A percentile compares a stretch with the other conserved stretches of the same genome.
Conservation (phyloP, 2,329 filamentous ascomycete species). For the Neopestalotiopsis clavispora region DNA sequence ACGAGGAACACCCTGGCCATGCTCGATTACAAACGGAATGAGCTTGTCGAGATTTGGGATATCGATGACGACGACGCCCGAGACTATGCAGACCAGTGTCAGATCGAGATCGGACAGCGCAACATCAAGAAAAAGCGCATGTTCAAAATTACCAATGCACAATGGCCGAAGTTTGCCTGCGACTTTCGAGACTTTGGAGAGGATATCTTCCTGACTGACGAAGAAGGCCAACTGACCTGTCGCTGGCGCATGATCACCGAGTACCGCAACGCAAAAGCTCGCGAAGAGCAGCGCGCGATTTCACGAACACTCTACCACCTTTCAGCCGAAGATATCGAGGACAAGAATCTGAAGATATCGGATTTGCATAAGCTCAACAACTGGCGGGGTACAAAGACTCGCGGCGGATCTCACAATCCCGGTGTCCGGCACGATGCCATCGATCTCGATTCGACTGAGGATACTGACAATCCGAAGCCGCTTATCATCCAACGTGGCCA, state of each 20-base stretch:
- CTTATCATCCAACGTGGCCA: conserved; percentile 34
- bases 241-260: conserved; percentile 52
- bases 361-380: conserved; percentile 36
- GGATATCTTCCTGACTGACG: conserved; percentile 24
- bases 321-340: conserved; percentile 20
- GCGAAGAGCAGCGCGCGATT: neutral
- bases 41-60: conserved; percentile 48
- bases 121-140: conserved; percentile 45
- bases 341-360: conserved; percentile 29
- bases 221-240: conserved; percentile 50
- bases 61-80: conserved; percentile 41
- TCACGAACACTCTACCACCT: neutral
- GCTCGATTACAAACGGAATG: conserved; percentile 44
- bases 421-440: conserved; percentile 26
- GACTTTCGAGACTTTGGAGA: conserved; percentile 25
- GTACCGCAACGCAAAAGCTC: conserved; percentile 29
- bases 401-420: conserved; percentile 44
- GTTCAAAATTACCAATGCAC: conserved; percentile 60
- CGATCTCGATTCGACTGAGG: conserved; percentile 27
- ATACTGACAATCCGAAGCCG: too few relatives aligned
- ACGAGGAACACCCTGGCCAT: conserved; percentile 37
- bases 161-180: conserved; percentile 45
- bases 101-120: conserved; percentile 46
- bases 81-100: conserved; percentile 37
- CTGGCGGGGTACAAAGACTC: conserved; percentile 45